These are phyloP conservation scores for Catharanthus roseus DNA, from an alignment of 257 asterid species.

Conservation along the genomic window DNA sequence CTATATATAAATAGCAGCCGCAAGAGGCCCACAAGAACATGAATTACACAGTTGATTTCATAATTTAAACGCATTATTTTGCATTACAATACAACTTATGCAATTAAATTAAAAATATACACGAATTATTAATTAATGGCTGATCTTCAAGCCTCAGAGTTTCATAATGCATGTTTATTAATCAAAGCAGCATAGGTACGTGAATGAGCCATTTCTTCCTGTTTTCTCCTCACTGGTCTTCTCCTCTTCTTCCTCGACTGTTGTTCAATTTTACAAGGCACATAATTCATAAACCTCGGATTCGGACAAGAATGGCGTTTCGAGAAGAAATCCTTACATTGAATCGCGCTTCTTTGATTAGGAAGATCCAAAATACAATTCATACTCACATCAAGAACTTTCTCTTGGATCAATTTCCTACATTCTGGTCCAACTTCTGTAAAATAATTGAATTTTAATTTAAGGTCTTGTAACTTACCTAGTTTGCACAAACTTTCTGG, in stretches of 20 bases:
- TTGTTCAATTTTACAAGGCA: slow-evolving; percentile 33
- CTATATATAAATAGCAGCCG: too few species aligned
- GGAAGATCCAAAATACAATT: slow-evolving; percentile 60
- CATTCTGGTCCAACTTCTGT: slow-evolving; percentile 64
- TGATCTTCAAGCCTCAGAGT: too few species aligned
- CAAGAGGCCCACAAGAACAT: too few species aligned
- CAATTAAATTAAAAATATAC: neutral
- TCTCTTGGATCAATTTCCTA: slow-evolving; percentile 34
- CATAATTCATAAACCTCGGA: slow-evolving; percentile 13
- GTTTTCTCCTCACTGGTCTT: neutral
- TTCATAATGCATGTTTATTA: slow-evolving; percentile 2
- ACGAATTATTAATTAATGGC: too few species aligned
- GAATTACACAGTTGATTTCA: too few species aligned
- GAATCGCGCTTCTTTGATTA: slow-evolving; percentile 30
- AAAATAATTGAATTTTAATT: slow-evolving; percentile 41
- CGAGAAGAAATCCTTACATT: slow-evolving; percentile 41
- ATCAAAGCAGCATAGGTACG: slow-evolving; percentile 29
- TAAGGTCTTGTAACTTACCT: slow-evolving; percentile 14
- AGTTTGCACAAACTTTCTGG: slow-evolving; percentile 56
- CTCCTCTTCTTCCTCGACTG: neutral
- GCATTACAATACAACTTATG: neutral
- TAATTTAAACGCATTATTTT: too few species aligned
- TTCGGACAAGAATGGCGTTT: slow-evolving; percentile 32
- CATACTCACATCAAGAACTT: slow-evolving; percentile 39
- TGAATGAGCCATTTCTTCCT: slow-evolving; percentile 13